Base-by-base conservation (phyloP, 768 basidiomycete genomes). In the Crucibulum laeve region DNA sequence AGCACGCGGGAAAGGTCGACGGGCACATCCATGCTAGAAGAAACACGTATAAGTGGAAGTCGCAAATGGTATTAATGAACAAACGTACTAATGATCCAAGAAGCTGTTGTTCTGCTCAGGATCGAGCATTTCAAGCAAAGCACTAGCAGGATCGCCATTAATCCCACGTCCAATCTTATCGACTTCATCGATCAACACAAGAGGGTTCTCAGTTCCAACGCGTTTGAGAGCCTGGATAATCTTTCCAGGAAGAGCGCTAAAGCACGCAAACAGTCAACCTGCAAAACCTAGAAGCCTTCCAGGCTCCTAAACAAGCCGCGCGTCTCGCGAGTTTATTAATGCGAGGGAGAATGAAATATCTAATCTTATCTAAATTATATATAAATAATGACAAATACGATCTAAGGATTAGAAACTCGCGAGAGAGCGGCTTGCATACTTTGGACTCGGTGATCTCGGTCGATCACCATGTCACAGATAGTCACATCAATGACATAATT, bases 41-140 rank as follows among this genome's bases (percentile, higher is more conserved):
- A 6, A 36, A 28, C 15, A 43, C 11, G 45, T 33, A 32, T 44
- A 22, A 13, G n/a, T 53, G 15, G 45, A 58, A 37, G 14, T 3
- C 39, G 24, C 17, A 3, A 17, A n/a, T 24, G 23, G 19, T n/a
- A n/a, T 13, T 3, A 39, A 14, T 25, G 26, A 45, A 1, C 18
- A 10, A 40, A 76, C 88, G 52, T 50, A 92, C 89, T 96, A 97
- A 54, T 96, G 93, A 57, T 97, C 93, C 46, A 95, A 69, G 74
- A 97, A 97, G 18, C 82, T 84, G 23, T 84, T 85, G 61, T 97
- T 97, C 68, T 97, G 93, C 61, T 97, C 93, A 0, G 92, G 90
- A 56, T 93, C 91, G 38, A 95, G 68, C 91, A 94, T 92, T 67
- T 95, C 93, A 38, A 94, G 62, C 38, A 97, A 59, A 1, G 93